Conservation (phyloP, 495 filamentous ascomycete genomes). For the Filosporella fistucella region DNA sequence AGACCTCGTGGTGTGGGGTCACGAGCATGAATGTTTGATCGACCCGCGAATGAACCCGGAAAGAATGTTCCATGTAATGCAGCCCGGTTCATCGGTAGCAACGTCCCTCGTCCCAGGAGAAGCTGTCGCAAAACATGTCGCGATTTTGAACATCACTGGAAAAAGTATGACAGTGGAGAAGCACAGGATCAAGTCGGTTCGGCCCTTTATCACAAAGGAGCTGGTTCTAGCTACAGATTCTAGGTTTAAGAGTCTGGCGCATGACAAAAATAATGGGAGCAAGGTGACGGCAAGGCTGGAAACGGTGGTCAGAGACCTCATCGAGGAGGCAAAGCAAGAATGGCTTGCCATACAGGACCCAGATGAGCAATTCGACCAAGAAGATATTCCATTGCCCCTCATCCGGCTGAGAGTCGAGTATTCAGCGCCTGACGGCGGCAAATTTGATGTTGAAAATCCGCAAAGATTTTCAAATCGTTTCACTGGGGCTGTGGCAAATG, state of each 20-base stretch:
- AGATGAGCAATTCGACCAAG: slow-evolving; percentile 48
- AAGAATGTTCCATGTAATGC: slow-evolving; percentile 91
- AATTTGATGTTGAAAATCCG: slow-evolving; percentile 90
- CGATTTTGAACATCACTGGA: slow-evolving; percentile 78
- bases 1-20: slow-evolving; percentile 92
- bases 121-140: slow-evolving; percentile 85
- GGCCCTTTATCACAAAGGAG: slow-evolving; percentile 86
- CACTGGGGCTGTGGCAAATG: slow-evolving; percentile 82
- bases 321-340: slow-evolving; percentile 73
- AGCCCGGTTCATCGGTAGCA: slow-evolving; percentile 92
- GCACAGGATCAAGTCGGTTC: slow-evolving; percentile 79
- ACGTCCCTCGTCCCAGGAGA: slow-evolving; percentile 90
- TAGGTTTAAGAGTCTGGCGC: slow-evolving; percentile 69
- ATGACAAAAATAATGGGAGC: slow-evolving; percentile 75
- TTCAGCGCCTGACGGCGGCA: slow-evolving; percentile 78
- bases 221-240: slow-evolving; percentile 72
- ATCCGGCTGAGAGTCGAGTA: slow-evolving; percentile 89
- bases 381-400: slow-evolving; percentile 71
- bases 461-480: slow-evolving; percentile 97
- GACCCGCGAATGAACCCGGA: slow-evolving; percentile 77
- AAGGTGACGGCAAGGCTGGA: slow-evolving; percentile 75
- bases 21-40: slow-evolving; percentile 96
- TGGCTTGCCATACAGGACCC: slow-evolving; percentile 74
- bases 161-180: slow-evolving; percentile 77
- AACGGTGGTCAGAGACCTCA: slow-evolving; percentile 74